A percentile compares a stretch with the other conserved stretches of the same genome.
Evolutionary conservation across 176 grass and related monocot genomes (phyloP).

Genomic region (Eragrostis nindensis): DNA sequence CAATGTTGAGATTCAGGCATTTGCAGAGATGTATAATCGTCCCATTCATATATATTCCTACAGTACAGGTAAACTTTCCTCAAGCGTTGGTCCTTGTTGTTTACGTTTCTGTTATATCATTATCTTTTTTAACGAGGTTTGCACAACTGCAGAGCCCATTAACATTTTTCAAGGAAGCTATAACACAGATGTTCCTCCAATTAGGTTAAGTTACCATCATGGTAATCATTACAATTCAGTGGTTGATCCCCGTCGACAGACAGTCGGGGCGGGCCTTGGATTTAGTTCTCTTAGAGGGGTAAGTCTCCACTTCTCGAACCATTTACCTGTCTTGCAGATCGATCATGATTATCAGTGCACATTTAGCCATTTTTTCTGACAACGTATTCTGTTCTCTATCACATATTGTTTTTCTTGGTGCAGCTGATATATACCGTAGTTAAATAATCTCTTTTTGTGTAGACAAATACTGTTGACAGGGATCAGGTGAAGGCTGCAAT

Average conservation of each 20-base stretch:
- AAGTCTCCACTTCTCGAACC: slow-evolving; percentile 26
- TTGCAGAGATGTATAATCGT: slow-evolving; percentile 99
- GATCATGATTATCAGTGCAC: slow-evolving; percentile 8
- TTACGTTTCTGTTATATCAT: slow-evolving; percentile 3
- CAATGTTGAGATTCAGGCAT: slow-evolving; percentile 98
- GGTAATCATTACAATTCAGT: slow-evolving; percentile 99
- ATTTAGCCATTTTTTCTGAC: slow-evolving; percentile 20
- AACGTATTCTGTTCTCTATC: background rate
- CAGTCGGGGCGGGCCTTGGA: slow-evolving; percentile 89
- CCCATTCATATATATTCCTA: slow-evolving; percentile 99
- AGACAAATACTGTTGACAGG: slow-evolving; percentile 94
- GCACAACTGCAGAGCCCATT: slow-evolving; percentile 78
- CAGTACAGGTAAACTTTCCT: slow-evolving; percentile 64
- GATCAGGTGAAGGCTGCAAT: slow-evolving; percentile 97
- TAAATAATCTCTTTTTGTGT: slow-evolving; percentile 36
- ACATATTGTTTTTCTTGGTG: background rate
- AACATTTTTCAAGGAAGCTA: slow-evolving; percentile 99
- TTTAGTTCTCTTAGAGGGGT: slow-evolving; percentile 96
- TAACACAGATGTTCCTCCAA: slow-evolving; percentile 84
- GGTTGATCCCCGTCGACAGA: slow-evolving; percentile 79
- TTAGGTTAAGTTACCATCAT: slow-evolving; percentile 96
- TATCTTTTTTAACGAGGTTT: slow-evolving; percentile 27
- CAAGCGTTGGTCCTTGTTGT: slow-evolving; percentile 12
- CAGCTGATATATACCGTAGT: background rate
- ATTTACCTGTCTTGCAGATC: slow-evolving; percentile 19